Evolutionary conservation across 495 filamentous ascomycete genomes (phyloP).

Genomic region (Tuber indicum): DNA sequence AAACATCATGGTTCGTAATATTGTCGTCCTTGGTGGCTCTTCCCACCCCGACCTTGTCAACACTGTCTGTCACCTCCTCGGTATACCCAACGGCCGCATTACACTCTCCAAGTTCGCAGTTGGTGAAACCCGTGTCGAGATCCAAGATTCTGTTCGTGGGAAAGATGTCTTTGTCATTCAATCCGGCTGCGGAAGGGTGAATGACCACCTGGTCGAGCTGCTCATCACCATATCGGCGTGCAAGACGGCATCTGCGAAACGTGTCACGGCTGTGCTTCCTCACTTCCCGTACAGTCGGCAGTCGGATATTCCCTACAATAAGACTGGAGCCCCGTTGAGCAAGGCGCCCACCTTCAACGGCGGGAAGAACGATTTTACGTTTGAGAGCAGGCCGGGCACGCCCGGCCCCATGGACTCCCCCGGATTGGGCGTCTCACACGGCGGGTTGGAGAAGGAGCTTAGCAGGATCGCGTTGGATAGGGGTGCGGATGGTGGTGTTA

Average conservation of each 20-base stretch:
- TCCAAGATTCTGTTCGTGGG: constrained; percentile 87
- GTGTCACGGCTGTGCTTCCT: constrained; percentile 88
- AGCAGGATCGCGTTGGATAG: constrained; percentile 41
- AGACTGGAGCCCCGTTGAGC: constrained; percentile 76
- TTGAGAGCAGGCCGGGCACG: constrained; percentile 84
- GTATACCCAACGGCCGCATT: constrained; percentile 73
- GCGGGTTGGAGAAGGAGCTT: constrained; percentile 60
- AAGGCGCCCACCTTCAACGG: constrained; percentile 51
- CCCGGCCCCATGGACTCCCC: constrained; percentile 63
- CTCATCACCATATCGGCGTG: constrained; percentile 95
- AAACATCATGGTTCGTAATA: constrained; percentile 78
- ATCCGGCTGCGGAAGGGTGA: constrained; percentile 76
- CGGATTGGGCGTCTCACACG: constrained; percentile 53
- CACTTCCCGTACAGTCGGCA: constrained; percentile 95
- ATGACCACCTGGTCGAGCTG: constrained; percentile 91
- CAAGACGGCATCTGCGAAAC: constrained; percentile 87
- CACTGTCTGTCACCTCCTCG: constrained; percentile 76
- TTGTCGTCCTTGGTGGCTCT: constrained; percentile 86
- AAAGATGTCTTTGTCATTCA: constrained; percentile 99
- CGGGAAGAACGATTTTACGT: constrained; percentile 67
- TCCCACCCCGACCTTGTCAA: constrained; percentile 84
- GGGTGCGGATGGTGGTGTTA: constrained; percentile 16
- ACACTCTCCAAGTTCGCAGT: constrained; percentile 85
- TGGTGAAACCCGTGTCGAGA: constrained; percentile 91
- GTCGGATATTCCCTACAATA: constrained; percentile 93